Evolutionary conservation across 768 basidiomycete genomes (phyloP).

Genomic region (Pleurotus salmoneostramineus): DNA sequence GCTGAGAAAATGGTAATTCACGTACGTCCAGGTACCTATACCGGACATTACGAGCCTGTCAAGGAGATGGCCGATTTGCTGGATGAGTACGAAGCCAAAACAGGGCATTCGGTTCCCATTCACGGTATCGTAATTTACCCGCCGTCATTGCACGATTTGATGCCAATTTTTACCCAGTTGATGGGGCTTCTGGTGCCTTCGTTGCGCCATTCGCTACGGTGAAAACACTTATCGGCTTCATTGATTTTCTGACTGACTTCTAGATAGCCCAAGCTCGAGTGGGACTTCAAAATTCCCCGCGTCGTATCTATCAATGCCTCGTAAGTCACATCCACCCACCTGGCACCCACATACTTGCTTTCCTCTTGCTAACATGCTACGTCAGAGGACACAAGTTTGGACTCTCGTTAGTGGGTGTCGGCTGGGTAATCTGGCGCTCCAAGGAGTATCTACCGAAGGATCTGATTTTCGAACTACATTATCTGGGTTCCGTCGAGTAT

Average conservation of each 20-base stretch:
- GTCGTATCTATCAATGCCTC: conserved; percentile 61
- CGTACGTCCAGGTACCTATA: conserved; percentile 42
- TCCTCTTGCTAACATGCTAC: conserved; percentile 9
- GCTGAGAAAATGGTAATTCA: no score
- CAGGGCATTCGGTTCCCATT: conserved; percentile 58
- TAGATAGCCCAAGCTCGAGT: conserved; percentile 48
- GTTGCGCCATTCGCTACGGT: conserved; percentile 58
- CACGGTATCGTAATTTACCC: conserved; percentile 54
- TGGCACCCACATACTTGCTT: conserved; percentile 15
- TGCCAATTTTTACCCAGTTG: conserved; percentile 34
- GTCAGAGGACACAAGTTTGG: conserved; percentile 64
- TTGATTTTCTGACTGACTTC: conserved; percentile 17
- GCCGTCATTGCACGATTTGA: conserved; percentile 39
- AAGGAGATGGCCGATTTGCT: conserved; percentile 77
- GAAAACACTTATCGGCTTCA: conserved; percentile 24
- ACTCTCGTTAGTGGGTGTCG: conserved; percentile 53
- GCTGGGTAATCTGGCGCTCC: conserved; percentile 68
- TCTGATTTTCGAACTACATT: conserved; percentile 67
- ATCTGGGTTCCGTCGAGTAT: conserved; percentile 63
- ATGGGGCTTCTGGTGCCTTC: conserved; percentile 66
- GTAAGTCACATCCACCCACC: conserved; percentile 20
- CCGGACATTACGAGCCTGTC: conserved; percentile 77
- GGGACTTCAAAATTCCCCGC: conserved; percentile 63
- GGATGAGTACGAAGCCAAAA: conserved; percentile 59
- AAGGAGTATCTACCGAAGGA: conserved; percentile 63